Base-by-base conservation (phyloP, 768 basidiomycete species). In the Auricularia sp. region DNA sequence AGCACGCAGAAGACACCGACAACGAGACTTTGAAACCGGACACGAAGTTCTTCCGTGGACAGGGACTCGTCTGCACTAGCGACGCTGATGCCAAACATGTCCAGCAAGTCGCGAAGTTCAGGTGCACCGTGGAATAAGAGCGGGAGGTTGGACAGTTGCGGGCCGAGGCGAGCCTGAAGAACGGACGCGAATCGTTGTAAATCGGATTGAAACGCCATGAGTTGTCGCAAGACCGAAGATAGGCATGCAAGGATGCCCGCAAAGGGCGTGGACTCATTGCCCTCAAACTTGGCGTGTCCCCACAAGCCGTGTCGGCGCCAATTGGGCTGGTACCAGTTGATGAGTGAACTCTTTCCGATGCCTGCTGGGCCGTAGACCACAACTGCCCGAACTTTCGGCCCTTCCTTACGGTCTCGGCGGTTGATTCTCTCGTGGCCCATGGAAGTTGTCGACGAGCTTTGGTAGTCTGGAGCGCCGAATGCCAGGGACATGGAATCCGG, bases 211-310 rank as follows among this genome's bases (percentile, higher is more conserved):
- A 87, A 89, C 44, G 86, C 85, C 82, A 87, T 88, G 43, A 90
- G 75, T 70, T 90, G 88, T 7, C 87, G 80, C 35, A 90, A 77
- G 53, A 88, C 85, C 12, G 87, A 84, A 3, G 87, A 88, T 4
- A 90, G 74, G 68, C 87, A 87, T 4, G 83, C 79, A 39, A 89
- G 77, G 68, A 90, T 71, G 0, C 86, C 84, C 14, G 84, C 79
- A 70, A 88, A 90, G 16, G 88, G 88, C 3, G 87, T 84, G 2
- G 85, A 82, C 63, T 86, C 84, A 5, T 79, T 77, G 61, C 77
- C 81, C 68, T 87, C 83, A 66, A 88, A 88, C 73, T 88, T 88
- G 6, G 87, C 87, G 67, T 88, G 87, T 14, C 87, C 87, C 87
- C 87, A 90, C 4, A 88, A 78, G 3, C 87, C 87, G 67, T 87